These are phyloP conservation scores for Pyropia yezoensis DNA, from an alignment of 23 red algal species.

Conservation along the genomic window DNA sequence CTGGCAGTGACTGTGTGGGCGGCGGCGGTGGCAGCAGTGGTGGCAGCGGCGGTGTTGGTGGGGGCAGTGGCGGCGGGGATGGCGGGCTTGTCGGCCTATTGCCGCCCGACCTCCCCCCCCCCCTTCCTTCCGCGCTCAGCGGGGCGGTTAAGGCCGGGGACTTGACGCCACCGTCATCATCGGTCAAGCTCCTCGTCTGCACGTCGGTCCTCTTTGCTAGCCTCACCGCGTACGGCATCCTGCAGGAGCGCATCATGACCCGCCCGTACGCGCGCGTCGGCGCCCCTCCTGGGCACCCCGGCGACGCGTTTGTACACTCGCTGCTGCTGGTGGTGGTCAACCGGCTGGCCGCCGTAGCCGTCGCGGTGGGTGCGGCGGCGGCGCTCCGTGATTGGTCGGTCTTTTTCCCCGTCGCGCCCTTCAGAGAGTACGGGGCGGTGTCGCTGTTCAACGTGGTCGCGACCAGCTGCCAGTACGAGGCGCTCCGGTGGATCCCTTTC, in stretches of 20 bases:
- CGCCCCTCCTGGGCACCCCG: neutral
- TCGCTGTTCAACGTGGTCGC: constrained; percentile 72
- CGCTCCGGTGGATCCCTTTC: constrained; percentile 75
- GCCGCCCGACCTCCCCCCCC: no score
- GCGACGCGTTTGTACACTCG: constrained; percentile 31
- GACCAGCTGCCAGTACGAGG: constrained; percentile 82
- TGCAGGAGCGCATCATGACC: constrained; percentile 92
- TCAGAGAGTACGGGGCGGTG: constrained; percentile 35
- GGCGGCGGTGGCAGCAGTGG: no score
- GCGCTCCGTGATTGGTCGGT: constrained; percentile 14
- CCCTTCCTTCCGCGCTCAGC: no score
- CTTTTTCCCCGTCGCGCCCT: constrained; percentile 13
- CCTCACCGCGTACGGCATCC: constrained; percentile 56
- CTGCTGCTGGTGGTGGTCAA: constrained; percentile 80
- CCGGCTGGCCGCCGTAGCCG: constrained; percentile 46
- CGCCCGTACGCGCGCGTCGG: constrained; percentile 19
- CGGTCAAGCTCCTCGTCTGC: constrained; percentile 19
- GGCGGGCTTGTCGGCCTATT: no score
- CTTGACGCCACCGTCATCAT: neutral
- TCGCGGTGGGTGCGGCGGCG: constrained; percentile 21
- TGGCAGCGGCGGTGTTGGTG: no score
- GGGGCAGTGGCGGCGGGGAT: no score
- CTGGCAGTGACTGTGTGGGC: no score
- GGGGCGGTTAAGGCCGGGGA: no score
- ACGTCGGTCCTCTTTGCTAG: constrained; percentile 23